These are phyloP conservation scores for Luffa acutangula DNA, from an alignment of 306 rosid genomes.

Conservation along the genomic window DNA sequence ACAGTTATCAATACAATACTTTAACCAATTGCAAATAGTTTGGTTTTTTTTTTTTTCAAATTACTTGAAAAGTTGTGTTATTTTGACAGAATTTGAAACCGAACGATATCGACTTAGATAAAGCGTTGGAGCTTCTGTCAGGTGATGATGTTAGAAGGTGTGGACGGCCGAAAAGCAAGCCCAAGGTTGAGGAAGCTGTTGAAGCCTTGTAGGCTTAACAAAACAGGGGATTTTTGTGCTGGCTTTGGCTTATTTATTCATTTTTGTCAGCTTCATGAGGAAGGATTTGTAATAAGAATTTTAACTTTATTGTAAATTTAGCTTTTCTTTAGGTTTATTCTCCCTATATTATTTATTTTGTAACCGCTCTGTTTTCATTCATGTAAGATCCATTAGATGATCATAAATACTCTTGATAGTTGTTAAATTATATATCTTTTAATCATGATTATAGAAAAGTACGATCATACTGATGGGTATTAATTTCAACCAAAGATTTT, in stretches of 20 bases:
- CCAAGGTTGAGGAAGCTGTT: constrained; percentile 35
- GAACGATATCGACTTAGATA: constrained; percentile 40
- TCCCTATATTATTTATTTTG: background rate
- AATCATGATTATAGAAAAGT: background rate
- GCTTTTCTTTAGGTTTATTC: background rate
- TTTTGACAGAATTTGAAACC: constrained; percentile 49
- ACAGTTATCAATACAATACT: background rate
- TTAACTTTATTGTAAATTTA: background rate
- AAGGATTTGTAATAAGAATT: background rate
- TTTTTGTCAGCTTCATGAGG: background rate
- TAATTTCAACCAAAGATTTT: too few species aligned
- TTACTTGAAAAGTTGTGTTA: background rate
- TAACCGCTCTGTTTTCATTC: background rate
- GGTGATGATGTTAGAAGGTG: constrained; percentile 28
- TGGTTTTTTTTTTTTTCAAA: background rate
- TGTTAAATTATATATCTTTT: background rate
- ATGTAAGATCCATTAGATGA: background rate
- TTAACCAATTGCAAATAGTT: background rate
- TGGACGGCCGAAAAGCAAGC: constrained; percentile 59
- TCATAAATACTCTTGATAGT: background rate
- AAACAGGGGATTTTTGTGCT: background rate
- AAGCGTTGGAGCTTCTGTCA: constrained; percentile 59
- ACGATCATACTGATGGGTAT: background rate
- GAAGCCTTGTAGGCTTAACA: constrained; percentile 29
- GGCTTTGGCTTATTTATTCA: background rate